Base-by-base conservation (phyloP, 2,329 filamentous ascomycete species). In the Coniochaeta ligniaria region DNA sequence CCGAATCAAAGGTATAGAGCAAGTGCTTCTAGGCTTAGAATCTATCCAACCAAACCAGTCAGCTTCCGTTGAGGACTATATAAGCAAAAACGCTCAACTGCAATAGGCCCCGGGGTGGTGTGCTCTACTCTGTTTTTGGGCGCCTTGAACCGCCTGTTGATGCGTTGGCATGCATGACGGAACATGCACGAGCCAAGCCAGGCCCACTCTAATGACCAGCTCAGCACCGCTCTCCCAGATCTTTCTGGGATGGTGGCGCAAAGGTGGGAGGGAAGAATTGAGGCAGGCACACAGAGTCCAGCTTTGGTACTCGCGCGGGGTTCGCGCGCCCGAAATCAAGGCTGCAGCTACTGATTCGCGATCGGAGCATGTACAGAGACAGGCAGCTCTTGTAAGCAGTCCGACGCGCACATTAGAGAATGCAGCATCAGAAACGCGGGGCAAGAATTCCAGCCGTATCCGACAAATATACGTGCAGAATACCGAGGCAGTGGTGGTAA, bases 111-210 rank as follows among this genome's bases (percentile, higher is more conserved):
- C 63, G 65, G 64, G 64, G 57, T 61, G 64, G 63, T 62, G 63
- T 62, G 70, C 66, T 72, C 70, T 69, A 67, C 68, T 67, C 69
- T 70, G 65, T 67, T 66, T 64, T 70, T 73, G 72, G 66, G 75
- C 74, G 76, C 74, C 74, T 76, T 74, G 73, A 73, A 69, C 73
- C 71, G 75, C 73, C 71, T 73, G 68, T 77, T 79, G 77, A 80
- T 80, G 78, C 75, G 78, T 73, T 80, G 78, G 78, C 80, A 83
- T 83, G 81, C 80, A 83, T 82, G 79, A 82, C 79, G 79, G 79
- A 78, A 80, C 77, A 79, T 82, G 81, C 80, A 82, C 71, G 74
- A 77, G 72, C 74, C 71, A 74, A 74, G 74, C 71, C 71, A 74
- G 75, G 74, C 71, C 74, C 74, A 76, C 75, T 73, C 70, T 70